Evolutionary conservation across 192 early-diverging fungal genomes (phyloP), one percentile per base, ranked within the genome.

Genomic region (Mortierella hygrophila): DNA sequence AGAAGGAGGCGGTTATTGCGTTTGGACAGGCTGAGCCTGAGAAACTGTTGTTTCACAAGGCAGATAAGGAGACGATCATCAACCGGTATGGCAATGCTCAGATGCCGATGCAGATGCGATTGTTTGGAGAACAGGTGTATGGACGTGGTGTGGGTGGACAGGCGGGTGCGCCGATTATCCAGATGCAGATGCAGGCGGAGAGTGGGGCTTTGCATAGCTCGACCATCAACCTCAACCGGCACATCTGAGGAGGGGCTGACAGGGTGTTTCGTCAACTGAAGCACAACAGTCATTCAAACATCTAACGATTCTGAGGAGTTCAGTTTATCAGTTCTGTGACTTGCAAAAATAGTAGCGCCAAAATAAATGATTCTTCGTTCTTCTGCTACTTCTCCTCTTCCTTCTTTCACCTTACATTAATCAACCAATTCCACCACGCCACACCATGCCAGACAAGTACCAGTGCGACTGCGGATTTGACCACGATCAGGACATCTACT

Each of bases 21-120:
- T 76, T 76, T n/a, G 82, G 77, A 18, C 29, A 70, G 41, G 47
- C 44, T 38, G 74, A 75, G 60, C 26, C 60, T 9, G 60, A 26
- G 26, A 65, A 65, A 13, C 13, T 65, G 60, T 23, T 65, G 29
- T 65, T 29, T 3, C 60, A 60, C 23, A 60, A 60, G 57, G 57
- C 57, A 4, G 60, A 65, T 29, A 65, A 65, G 29, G 60, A 65
- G 60, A 65, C 29, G 10, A 65, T 65, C 13, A 65, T 65, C 13
- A 15, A 15, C 2, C 11, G 26, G 11, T 65, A 65, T 29, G 60
- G 60, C 29, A 15, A 65, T 29, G 15, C 10, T 6, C 60, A 65
- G 1, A 65, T 65, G 60, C 60, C 60, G 29, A 65, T 65, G 11
- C 60, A 65, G 60, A 65, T 65, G 60, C 60, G 60, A 3, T 32